Conservation (phyloP, 768 basidiomycete genomes). For the Mycena maculata region DNA sequence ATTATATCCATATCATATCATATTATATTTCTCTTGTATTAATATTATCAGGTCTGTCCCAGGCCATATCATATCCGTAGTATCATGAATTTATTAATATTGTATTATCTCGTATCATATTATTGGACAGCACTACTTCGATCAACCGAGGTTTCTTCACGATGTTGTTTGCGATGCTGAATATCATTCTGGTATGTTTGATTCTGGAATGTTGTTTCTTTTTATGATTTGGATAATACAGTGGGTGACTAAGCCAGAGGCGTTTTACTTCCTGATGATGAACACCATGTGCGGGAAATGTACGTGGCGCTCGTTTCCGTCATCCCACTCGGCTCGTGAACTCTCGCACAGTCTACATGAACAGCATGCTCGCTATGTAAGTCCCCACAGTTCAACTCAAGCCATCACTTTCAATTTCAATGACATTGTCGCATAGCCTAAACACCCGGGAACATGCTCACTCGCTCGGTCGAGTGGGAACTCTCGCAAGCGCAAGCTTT, state of each 20-base stretch:
- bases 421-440: neutral
- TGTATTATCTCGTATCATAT: too few species aligned
- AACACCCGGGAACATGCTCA: slow-evolving; percentile 17
- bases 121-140: too few species aligned
- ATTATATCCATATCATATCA: too few species aligned
- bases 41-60: too few species aligned
- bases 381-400: neutral
- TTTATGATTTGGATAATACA: neutral
- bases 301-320: neutral
- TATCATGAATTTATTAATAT: too few species aligned
- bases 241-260: neutral
- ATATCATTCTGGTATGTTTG: neutral
- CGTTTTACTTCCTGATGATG: slow-evolving; percentile 6
- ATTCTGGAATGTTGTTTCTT: neutral
- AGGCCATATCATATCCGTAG: too few species aligned
- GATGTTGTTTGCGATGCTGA: neutral
- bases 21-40: too few species aligned
- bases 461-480: neutral
- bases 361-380: slow-evolving; percentile 24
- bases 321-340: neutral
- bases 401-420: neutral
- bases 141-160: neutral
- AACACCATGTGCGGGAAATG: neutral
- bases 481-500: neutral
- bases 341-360: slow-evolving; percentile 7